Evolutionary conservation across 768 basidiomycete species (phyloP), one percentile per base, ranked within the genome.

Genomic region (Boletus tylopilopsis): DNA sequence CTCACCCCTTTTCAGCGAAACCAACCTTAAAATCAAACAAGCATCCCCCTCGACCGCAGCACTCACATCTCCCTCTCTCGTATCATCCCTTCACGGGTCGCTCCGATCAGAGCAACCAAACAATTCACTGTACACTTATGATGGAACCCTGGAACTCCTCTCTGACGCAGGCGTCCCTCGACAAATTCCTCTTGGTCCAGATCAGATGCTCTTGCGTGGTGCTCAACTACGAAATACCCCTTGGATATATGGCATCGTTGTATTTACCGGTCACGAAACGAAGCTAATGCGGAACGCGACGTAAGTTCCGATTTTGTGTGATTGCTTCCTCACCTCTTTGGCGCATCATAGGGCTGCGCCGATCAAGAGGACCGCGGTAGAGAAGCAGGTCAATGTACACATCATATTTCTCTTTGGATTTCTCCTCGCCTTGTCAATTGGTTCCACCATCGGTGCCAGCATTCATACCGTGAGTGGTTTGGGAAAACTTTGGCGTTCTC

Each of bases 1-100:
- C 52, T 59, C 25, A 47, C 7, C 1, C 39, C 15, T 21, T 11
- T 11, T 1, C 58, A 93, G 93, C 22, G 96, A 98, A 73, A 99
- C 96, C 5, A 98, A 98, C 63, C 78, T 99, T 58, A 99, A 98
- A 74, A 98, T 99, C 70, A 99, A 99, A 64, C 94, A 99, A 70
- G 90, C 90, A 0, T 89, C 89, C 3, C 74, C 89, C 1, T 82
- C 90, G 29, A 97, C 94, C 1, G 72, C 88, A 0, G 61, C 76
- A 6, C 76, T 97, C 36, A 92, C 85, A 6, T 81, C 90, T 3
- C 94, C 95, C 1, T 69, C 81, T 7, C 77, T 86, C 10, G 85
- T 93, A 35, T 75, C 78, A 16, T 66, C 80, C 7, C 75, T 99
- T 2, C 82, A 79, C 33, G 96, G 96, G 12, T 83, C 87, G 13